Conservation (phyloP, 2,329 filamentous ascomycete genomes). For the Verticillium zaregamsianum region DNA sequence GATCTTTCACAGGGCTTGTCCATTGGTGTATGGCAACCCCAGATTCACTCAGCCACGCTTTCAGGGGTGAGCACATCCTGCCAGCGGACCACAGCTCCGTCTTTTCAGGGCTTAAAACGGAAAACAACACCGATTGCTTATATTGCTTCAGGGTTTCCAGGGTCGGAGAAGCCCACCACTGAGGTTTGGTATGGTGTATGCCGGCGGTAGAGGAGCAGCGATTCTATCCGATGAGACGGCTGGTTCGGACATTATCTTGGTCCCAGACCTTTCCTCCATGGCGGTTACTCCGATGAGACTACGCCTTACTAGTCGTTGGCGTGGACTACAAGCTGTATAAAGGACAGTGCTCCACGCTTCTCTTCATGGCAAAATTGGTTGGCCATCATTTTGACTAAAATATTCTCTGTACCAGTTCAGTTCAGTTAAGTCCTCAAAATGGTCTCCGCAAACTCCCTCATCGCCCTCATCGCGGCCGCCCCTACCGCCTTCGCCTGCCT, state of each 20-base stretch:
- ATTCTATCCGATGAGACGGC: background rate
- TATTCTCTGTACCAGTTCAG: background rate
- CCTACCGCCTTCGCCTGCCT: slow-evolving; percentile 17
- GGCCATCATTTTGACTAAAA: background rate
- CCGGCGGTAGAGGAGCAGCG: background rate
- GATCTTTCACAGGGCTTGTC: background rate
- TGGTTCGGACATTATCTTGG: background rate
- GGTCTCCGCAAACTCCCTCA: background rate
- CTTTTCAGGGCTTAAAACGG: background rate
- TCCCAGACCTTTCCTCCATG: background rate
- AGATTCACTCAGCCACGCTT: background rate
- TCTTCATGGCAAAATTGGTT: background rate
- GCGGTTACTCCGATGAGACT: background rate
- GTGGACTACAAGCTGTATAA: background rate
- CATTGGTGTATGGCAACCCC: background rate
- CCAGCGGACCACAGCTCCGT: background rate
- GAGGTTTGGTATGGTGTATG: background rate
- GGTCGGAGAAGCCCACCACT: background rate
- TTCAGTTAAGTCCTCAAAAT: background rate
- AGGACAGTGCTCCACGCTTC: background rate
- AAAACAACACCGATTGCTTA: background rate
- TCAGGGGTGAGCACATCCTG: background rate
- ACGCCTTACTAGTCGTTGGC: background rate
- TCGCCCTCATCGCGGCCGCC: background rate
- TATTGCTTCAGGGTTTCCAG: background rate